phyloP scores from a whole-genome alignment of 495 filamentous ascomycete genomes.

The Pseudomonodictys pantanalensis region DNA sequence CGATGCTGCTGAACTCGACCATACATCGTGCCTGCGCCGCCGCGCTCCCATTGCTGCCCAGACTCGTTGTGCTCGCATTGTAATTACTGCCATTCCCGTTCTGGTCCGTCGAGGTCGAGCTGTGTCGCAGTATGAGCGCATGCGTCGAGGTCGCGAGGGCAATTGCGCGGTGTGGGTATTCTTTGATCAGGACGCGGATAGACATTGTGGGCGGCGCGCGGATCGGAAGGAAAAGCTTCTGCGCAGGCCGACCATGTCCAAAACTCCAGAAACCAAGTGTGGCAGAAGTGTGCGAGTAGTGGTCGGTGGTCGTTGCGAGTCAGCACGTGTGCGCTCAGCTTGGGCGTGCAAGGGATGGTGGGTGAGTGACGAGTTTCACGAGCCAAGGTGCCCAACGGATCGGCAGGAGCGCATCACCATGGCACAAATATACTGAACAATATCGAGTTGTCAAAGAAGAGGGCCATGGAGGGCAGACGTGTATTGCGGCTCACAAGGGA shows the following conservation, averaged over 20 bases:
- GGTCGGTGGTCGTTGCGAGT: not conserved
- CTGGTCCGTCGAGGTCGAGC: slow-evolving; percentile 51
- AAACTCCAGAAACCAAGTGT: not conserved
- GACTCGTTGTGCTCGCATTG: slow-evolving; percentile 21
- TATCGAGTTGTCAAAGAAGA: too few species aligned
- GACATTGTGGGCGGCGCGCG: slow-evolving; percentile 44
- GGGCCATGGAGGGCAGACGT: too few species aligned
- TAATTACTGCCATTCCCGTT: slow-evolving; percentile 6
- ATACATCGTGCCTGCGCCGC: slow-evolving; percentile 63
- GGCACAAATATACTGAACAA: too few species aligned
- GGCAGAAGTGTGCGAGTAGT: not conserved
- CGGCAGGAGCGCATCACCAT: too few species aligned
- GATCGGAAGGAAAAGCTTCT: not conserved
- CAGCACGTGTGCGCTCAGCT: slow-evolving; percentile 5
- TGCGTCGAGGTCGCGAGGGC: slow-evolving; percentile 74
- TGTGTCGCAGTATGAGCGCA: slow-evolving; percentile 79
- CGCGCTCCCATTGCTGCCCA: slow-evolving; percentile 28
- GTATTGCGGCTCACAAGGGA: not conserved
- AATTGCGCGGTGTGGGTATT: slow-evolving; percentile 81
- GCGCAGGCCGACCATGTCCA: not conserved
- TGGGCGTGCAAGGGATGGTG: not conserved
- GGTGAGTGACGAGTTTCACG: slow-evolving; percentile 10
- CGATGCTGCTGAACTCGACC: slow-evolving; percentile 74
- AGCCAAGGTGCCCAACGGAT: slow-evolving; percentile 4
- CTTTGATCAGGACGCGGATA: slow-evolving; percentile 62